Conservation (phyloP, 2,329 filamentous ascomycete genomes). For the Botrytis deweyae region DNA sequence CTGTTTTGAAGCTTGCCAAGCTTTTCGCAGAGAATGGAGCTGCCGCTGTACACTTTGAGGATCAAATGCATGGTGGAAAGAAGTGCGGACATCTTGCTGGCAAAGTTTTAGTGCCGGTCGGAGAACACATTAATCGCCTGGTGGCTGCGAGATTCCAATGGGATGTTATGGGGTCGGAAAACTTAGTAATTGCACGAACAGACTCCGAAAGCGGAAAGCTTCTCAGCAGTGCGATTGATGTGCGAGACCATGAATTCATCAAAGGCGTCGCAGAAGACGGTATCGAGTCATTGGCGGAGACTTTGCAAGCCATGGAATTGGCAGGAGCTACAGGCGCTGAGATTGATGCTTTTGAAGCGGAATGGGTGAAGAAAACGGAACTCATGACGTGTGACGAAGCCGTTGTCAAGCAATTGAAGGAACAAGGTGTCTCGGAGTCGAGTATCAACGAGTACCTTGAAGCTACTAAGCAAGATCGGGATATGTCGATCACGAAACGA, state of each 20-base stretch:
- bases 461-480: constrained; percentile 60
- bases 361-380: constrained; percentile 84
- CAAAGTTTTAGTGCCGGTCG: constrained; percentile 89
- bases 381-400: constrained; percentile 93
- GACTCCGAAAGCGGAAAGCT: constrained; percentile 93
- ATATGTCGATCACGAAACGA: constrained; percentile 76
- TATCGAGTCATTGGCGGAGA: constrained; percentile 81
- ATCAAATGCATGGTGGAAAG: constrained; percentile 96
- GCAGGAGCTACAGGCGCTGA: constrained; percentile 73
- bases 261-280: constrained; percentile 75
- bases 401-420: constrained; percentile 69
- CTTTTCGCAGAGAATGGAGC: constrained; percentile 97
- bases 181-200: constrained; percentile 89
- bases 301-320: constrained; percentile 84
- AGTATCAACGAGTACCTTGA: constrained; percentile 67
- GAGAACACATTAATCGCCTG: constrained; percentile 95
- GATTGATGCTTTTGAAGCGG: constrained; percentile 81
- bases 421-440: constrained; percentile 62
- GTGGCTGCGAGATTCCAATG: constrained; percentile 93
- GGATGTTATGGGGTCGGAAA: constrained; percentile 97
- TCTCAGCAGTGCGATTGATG: constrained; percentile 86
- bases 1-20: constrained; percentile 94
- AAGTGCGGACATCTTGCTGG: constrained; percentile 97
- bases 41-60: constrained; percentile 94
- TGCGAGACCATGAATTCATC: constrained; percentile 95